These are phyloP conservation scores for Penicillium verrucosum DNA, from an alignment of 2,329 filamentous ascomycete genomes.

Conservation along the genomic window DNA sequence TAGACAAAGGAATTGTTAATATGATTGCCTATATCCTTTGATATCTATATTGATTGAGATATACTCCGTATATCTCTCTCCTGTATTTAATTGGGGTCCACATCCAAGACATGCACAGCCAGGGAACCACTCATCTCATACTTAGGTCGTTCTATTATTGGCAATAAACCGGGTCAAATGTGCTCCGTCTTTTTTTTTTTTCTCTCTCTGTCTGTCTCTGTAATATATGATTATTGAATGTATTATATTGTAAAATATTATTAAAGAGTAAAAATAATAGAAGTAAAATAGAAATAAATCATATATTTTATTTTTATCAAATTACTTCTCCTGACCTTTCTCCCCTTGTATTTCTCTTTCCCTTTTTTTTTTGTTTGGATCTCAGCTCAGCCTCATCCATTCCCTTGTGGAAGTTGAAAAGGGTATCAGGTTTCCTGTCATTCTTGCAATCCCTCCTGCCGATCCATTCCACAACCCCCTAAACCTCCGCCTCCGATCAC, in stretches of 20 bases:
- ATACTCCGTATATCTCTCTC: neutral
- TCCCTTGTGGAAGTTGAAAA: neutral
- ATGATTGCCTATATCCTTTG: too few species aligned
- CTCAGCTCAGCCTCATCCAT: slow-evolving; percentile 6
- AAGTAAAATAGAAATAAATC: neutral
- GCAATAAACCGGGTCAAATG: slow-evolving; percentile 18
- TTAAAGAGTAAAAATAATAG: neutral
- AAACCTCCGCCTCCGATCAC: slow-evolving; percentile 10
- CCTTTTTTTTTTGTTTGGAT: neutral
- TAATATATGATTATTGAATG: neutral
- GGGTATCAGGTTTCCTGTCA: slow-evolving; percentile 16
- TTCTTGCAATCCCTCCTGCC: slow-evolving; percentile 36
- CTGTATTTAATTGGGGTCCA: slow-evolving; percentile 13
- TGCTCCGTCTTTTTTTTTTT: slow-evolving; percentile 3
- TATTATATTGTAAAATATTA: neutral
- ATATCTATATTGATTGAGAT: neutral
- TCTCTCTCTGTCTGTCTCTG: neutral
- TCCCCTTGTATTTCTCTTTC: neutral
- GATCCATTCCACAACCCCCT: slow-evolving; percentile 34
- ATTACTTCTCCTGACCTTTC: neutral
- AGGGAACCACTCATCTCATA: slow-evolving; percentile 9
- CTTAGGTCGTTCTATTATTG: slow-evolving; percentile 21
- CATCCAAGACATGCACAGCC: slow-evolving; percentile 17
- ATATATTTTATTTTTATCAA: neutral
- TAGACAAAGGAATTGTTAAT: neutral